phyloP scores from a whole-genome alignment of 345 rosid species.

The Pelargonium nanum region DNA sequence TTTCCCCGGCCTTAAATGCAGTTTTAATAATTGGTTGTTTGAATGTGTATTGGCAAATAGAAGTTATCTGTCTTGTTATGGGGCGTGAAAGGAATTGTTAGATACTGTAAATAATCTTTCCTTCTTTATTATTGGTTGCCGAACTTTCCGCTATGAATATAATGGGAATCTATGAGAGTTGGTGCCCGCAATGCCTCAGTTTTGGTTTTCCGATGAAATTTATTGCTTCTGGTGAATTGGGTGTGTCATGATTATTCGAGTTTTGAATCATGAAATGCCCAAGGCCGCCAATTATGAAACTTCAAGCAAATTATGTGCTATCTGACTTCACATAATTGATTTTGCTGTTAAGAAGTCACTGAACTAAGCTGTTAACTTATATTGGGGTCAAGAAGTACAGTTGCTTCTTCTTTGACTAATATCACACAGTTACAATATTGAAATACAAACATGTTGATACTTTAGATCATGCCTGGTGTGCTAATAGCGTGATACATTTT shows the following conservation, averaged over 20 bases:
- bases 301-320: constrained; percentile 25
- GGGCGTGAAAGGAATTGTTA: too few relatives aligned
- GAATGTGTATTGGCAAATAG: not conserved
- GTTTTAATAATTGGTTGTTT: not conserved
- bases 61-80: not conserved
- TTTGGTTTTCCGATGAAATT: too few relatives aligned
- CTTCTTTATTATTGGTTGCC: too few relatives aligned
- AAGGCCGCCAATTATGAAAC: constrained; percentile 28
- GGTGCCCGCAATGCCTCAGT: not conserved
- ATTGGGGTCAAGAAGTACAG: not conserved
- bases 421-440: not conserved
- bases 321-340: constrained; percentile 23
- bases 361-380: not conserved
- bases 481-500: not conserved
- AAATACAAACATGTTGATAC: constrained; percentile 5
- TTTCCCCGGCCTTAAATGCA: not conserved
- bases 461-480: not conserved
- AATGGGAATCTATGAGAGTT: not conserved
- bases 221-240: not conserved
- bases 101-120: too few relatives aligned
- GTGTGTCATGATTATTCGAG: not conserved
- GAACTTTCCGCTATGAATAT: not conserved
- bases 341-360: not conserved
- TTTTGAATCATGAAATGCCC: constrained; percentile 1
- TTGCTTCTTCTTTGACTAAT: not conserved